Base-by-base conservation (phyloP, 2,329 filamentous ascomycete species). In the Fusarium transvaalense region DNA sequence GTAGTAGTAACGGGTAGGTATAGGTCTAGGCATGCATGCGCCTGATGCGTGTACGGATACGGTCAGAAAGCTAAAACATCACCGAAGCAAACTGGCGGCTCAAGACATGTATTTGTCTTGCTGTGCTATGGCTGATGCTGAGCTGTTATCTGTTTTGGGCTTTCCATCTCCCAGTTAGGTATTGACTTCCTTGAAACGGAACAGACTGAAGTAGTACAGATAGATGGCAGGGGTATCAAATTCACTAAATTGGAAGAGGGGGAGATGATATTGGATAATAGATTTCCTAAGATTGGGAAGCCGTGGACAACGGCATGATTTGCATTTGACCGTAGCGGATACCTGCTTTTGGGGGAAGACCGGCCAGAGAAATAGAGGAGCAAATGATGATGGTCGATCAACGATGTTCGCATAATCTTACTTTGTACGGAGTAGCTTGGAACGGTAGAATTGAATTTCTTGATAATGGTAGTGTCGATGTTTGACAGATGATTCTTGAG, bases 301-400 rank as follows among this genome's bases (percentile, higher is more conserved):
- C 34, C 56, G 69, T 66, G 58, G 66, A 48, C 56, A 58, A 54
- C 60, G 59, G 70, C 57, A 68, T 66, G 68, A 73, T 73, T 73
- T 63, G 60, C 60, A 63, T 47, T 63, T 70, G 66, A 56, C 66
- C 56, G 60, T 57, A 45, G 51, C 68, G 68, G 68, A 55, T 69
- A 67, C 56, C 51, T 64, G 51, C 52, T 21, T 51, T 42, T 37
- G 61, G 34, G 53, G 39, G 43, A 64, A 31, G 53, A 32, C 50
- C 37, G 48, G 52, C 23, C 51, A 58, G 46, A 47, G 39, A 64
- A 47, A 64, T 64, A 58, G 54, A 38, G 38, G 43, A 56, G 64
- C 45, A 63, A 29, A 69, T 69, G 66, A 69, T 62, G 64, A 64
- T 43, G 47, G 56, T 48, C 32, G 29, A 52, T 57, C 39, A 35